Evolutionary conservation across 805 yeast genomes (phyloP), one percentile per base, ranked within the genome.

Genomic region (Yamadazyma sp.): DNA sequence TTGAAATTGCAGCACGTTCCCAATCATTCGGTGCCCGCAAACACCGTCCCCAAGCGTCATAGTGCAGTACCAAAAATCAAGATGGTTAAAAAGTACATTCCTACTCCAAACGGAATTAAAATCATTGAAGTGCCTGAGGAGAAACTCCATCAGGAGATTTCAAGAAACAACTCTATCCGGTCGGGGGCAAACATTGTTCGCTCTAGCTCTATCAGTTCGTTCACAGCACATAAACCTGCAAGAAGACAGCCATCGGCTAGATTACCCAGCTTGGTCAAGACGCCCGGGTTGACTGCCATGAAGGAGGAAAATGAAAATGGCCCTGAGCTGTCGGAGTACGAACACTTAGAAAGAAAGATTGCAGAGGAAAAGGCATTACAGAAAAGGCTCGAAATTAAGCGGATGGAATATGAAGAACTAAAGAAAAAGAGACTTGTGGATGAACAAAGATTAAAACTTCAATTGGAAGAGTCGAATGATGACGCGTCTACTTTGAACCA

Each of bases 31-130:
- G 11, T 12, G 8, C 23, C 10, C 17, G 7, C 12, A 3, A 32
- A 22, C 5, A 16, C 15, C 11, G 14, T 34, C 6, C 34, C 42
- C 1, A 28, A 46, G 12, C n/a, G n/a, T n/a, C n/a, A n/a, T n/a
- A n/a, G n/a, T n/a, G n/a, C n/a, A n/a, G n/a, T n/a, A n/a, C n/a
- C n/a, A n/a, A n/a, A n/a, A n/a, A 58, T 52, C 10, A 73, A 64
- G 38, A 81, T 75, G 62, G 73, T 82, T 7, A 82, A 80, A 47
- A 81, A 77, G 45, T 84, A 83, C 60, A 71, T 84, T 31, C 91
- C 93, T 2, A 81, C 88, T 2, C 80, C 85, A 3, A 71, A 77
- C 48, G 93, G 93, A 10, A 67, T 84, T 38, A 74, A 80, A 34
- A 70, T 82, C 7, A 66, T 84, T 4, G 90, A 84, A 48, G 89